Base-by-base conservation (phyloP, 179 eudicot genomes). In the Silene vulgaris region DNA sequence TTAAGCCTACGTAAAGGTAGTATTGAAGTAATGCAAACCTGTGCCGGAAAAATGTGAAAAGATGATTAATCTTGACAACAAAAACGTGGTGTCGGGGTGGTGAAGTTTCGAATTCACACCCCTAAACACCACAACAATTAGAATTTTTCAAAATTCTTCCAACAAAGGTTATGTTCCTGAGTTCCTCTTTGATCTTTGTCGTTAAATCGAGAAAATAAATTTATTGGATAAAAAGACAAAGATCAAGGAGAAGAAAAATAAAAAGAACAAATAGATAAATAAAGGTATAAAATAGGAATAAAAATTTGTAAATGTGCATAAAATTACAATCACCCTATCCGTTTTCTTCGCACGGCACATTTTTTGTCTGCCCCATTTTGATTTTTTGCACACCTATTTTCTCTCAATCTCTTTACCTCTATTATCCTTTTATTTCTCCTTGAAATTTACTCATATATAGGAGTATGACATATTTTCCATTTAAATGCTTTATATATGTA, bases 281-380 rank as follows among this genome's bases (percentile, higher is more conserved):
- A 40, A 6, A 40, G 3, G 8, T 50, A 71, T 63, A n/a, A 26
- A 28, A 28, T 9, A 23, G 17, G 13, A 12, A 13, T 20, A 59
- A 8, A 28, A 68, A 11, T 4, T 0, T 12, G 48, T 20, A 1
- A 5, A 67, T 37, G 14, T 26, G 26, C 3, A 13, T 48, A 63
- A 66, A 52, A 43, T 19, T 13, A 20, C 14, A 17, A 21, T 69
- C 52, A 11, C 23, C 23, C 26, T n/a, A 40, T 73, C 80, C 80
- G 32, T 37, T 9, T 65, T 73, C n/a, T 78, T 66, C 73, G 79
- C 62, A 63, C 20, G 70, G 62, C 5, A 64, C 30, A 64, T 28
- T 64, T 64, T 4, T 64, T 13, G 28, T 14, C 37, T 29, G n/a
- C 16, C 50, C 60, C 32, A 37, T 19, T 40, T 69, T 69, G n/a